Base-by-base conservation (phyloP, 257 asterid genomes). In the Nemophila menziesii region DNA sequence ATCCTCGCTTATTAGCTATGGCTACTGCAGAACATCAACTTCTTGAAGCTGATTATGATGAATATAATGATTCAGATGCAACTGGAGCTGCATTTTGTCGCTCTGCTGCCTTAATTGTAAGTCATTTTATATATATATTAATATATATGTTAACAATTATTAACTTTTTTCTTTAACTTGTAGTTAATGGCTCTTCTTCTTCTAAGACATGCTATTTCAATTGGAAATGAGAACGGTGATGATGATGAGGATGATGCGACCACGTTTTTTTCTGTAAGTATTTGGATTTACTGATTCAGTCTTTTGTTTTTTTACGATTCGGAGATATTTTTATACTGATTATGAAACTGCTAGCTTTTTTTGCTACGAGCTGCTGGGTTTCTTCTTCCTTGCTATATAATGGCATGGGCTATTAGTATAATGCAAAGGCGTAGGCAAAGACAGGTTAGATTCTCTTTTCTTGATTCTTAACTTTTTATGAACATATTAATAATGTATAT, bases 71-170 rank as follows among this genome's bases (percentile, higher is more conserved):
- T 55, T 55, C 64, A 51, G 67, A 22, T 60, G 65, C 71, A 39
- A 71, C 64, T 46, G 75, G 79, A 53, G 71, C 75, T 49, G 79
- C 72, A 53, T 71, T 71, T 60, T 67, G 60, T 27, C 79, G 79
- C 3, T 67, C 75, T 50, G 72, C 55, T 51, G 75, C 72, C 54
- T 58, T 67, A 52, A 64, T 71, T 33, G 79, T 71, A 63, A 34
- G 64, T 41, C 46, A 37, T 54, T 22, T 23, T 29, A 29, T 29
- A 10, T 29, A 10, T 2, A 29, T 29, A 10, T 9, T 4, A 24
- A 24, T 24, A n/a, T n/a, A n/a, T n/a, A n/a, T n/a, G n/a, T n/a
- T n/a, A n/a, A 16, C 20, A 41, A 41, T 41, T 20, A 5, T 13
- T 17, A 12, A 8, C 24, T 11, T 4, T 8, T 1, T 23, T 29